Base-by-base conservation (phyloP, 1,284 basidiomycete species). In the Hemileccinum hortonii region DNA sequence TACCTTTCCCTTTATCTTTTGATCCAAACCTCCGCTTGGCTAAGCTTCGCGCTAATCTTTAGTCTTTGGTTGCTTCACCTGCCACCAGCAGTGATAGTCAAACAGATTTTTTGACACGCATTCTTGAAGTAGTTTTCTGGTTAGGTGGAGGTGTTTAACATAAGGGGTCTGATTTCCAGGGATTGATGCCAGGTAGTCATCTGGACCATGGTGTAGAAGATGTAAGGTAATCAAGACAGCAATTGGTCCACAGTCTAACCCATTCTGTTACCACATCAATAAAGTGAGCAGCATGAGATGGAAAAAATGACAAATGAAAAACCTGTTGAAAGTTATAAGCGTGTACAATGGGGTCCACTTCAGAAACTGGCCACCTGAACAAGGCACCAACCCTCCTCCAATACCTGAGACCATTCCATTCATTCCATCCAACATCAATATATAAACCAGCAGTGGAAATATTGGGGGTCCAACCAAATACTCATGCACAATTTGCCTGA, bases 331-430 rank as follows among this genome's bases (percentile, higher is more conserved):
- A 55, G 4, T 55, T 32, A 21, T 55, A 55, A 0, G 22, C 12
- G 19, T 38, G 11, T 4, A 55, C 19, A 0, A 6, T 21, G 1
- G 40, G 54, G 1, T 43, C 6, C 0, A 16, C 1, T 0, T 47
- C 0, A 0, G 47, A 40, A 3, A 43, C 1, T 0, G 15, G 14
- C 52, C 54, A 55, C 36, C 44, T 40, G 26, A 55, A 55, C 36
- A 55, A 44, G 29, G 30, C 18, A 19, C 51, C 6, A 12, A 55
- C 9, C 32, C 36, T 54, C 12, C 40, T 54, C 54, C 54, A 55
- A 24, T 49, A 54, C n/a, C 42, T 4, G 15, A 11, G 33, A 3
- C 54, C 52, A 21, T 55, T 30, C 40, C 52, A 55, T 19, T 29
- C 18, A 7, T 44, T 9, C 52, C 44, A 54, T 44, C 2, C 0